Conservation (phyloP, 495 filamentous ascomycete species). For the Peziza echinospora region DNA sequence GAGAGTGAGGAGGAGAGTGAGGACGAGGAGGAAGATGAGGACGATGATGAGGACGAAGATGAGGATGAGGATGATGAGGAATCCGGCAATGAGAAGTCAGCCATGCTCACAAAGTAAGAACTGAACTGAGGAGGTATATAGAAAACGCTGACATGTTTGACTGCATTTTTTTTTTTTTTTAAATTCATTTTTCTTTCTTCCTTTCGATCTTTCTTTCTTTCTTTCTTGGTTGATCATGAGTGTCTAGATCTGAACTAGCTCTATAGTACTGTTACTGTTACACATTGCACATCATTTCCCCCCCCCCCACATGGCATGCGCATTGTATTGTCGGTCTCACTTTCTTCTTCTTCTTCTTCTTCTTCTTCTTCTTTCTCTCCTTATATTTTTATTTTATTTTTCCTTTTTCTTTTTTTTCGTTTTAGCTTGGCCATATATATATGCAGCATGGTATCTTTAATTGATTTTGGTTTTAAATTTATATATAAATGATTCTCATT, state of each 20-base stretch:
- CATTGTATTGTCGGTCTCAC: no score
- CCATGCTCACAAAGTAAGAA: background rate
- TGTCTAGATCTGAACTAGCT: background rate
- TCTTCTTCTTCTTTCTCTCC: no score
- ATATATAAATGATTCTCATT: no score
- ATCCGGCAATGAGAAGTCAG: background rate
- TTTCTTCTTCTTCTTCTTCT: no score
- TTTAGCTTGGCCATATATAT: no score
- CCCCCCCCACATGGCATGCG: background rate
- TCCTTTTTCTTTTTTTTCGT: no score
- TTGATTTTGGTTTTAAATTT: no score
- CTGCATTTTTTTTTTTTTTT: background rate
- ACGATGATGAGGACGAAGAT: background rate
- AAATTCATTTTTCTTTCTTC: no score
- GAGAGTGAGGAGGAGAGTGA: conserved; percentile 34
- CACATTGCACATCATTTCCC: background rate
- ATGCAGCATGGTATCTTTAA: no score
- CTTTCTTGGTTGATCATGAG: no score
- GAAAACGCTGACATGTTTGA: background rate
- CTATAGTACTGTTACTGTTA: background rate
- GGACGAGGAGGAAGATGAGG: conserved; percentile 23
- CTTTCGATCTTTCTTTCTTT: no score
- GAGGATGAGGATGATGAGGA: background rate
- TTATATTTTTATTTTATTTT: no score
- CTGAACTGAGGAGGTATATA: background rate